These are phyloP conservation scores for Entophlyctis luteolus DNA, from an alignment of 192 early-diverging fungal genomes.

Conservation along the genomic window DNA sequence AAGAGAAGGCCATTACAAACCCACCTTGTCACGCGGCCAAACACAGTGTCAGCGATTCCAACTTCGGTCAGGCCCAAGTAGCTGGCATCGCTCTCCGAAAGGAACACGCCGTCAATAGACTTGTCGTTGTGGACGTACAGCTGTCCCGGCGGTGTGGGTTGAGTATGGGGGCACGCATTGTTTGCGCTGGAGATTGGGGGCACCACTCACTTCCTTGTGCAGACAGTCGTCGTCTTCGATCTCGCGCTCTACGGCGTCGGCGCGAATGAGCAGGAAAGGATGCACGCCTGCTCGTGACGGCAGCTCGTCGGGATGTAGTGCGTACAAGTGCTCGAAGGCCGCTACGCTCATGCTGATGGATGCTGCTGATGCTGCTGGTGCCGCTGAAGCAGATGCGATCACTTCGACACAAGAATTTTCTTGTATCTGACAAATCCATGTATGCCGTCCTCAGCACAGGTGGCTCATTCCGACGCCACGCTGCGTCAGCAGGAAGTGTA, in stretches of 20 bases:
- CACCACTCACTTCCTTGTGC: not conserved
- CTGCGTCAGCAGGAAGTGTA: too few species aligned
- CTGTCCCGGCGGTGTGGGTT: not conserved
- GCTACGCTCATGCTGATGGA: too few species aligned
- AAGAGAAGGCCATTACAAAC: too few species aligned
- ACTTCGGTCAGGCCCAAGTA: not conserved
- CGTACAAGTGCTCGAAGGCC: too few species aligned
- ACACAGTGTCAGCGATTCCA: conserved; percentile 8
- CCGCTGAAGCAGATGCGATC: too few species aligned
- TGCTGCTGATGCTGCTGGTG: too few species aligned
- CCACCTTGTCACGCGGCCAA: conserved; percentile 2
- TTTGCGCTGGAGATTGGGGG: not conserved
- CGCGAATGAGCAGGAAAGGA: conserved; percentile 15
- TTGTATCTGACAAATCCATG: too few species aligned
- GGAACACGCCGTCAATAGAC: conserved; percentile 14
- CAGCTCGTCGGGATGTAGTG: not conserved
- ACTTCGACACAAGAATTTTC: too few species aligned
- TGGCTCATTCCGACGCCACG: too few species aligned
- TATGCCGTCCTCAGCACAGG: too few species aligned
- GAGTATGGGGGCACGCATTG: not conserved
- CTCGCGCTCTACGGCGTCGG: not conserved
- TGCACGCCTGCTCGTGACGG: not conserved
- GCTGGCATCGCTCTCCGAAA: not conserved
- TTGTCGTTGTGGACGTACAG: conserved; percentile 17
- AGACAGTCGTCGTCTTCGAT: conserved; percentile 9